A percentile compares a stretch with the other conserved stretches of the same genome.
Evolutionary conservation across 2,329 filamentous ascomycete species (phyloP).

Genomic region (Monilinia polystroma): DNA sequence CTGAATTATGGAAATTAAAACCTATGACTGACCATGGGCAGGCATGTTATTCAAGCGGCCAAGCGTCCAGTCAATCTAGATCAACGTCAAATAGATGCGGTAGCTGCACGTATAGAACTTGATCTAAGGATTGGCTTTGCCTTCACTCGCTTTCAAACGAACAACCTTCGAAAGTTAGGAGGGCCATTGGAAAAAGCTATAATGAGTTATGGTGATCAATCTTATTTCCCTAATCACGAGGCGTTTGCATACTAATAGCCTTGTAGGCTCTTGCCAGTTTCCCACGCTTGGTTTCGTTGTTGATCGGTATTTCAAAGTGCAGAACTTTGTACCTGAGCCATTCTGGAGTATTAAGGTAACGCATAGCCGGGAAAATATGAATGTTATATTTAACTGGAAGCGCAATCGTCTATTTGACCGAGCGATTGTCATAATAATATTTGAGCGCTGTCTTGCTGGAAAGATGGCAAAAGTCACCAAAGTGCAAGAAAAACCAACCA

Average conservation of each 20-base stretch:
- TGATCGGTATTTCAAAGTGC: slow-evolving; percentile 89
- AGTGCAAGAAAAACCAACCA: slow-evolving; percentile 86
- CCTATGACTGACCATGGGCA: slow-evolving; percentile 41
- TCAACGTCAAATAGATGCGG: slow-evolving; percentile 81
- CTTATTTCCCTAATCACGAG: background rate
- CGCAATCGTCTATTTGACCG: slow-evolving; percentile 85
- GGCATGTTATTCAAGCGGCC: slow-evolving; percentile 84
- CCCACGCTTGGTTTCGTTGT: slow-evolving; percentile 96
- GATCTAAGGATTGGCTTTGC: slow-evolving; percentile 90
- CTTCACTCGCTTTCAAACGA: slow-evolving; percentile 85
- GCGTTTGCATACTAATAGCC: slow-evolving; percentile 24
- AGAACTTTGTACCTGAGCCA: slow-evolving; percentile 86
- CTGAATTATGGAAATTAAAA: background rate
- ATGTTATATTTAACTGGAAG: slow-evolving; percentile 81
- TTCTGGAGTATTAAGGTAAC: slow-evolving; percentile 92
- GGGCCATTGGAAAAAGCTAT: slow-evolving; percentile 54
- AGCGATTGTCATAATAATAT: slow-evolving; percentile 74
- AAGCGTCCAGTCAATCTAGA: slow-evolving; percentile 75
- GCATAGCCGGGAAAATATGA: slow-evolving; percentile 73
- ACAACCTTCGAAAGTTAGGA: slow-evolving; percentile 71
- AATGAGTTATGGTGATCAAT: slow-evolving; percentile 73
- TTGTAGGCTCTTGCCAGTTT: slow-evolving; percentile 83
- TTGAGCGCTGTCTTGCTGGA: slow-evolving; percentile 78
- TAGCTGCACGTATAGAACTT: slow-evolving; percentile 84
- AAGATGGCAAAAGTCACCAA: slow-evolving; percentile 78